These are phyloP conservation scores for Pisolithus sp. DNA, from an alignment of 768 basidiomycete genomes.

Conservation along the genomic window DNA sequence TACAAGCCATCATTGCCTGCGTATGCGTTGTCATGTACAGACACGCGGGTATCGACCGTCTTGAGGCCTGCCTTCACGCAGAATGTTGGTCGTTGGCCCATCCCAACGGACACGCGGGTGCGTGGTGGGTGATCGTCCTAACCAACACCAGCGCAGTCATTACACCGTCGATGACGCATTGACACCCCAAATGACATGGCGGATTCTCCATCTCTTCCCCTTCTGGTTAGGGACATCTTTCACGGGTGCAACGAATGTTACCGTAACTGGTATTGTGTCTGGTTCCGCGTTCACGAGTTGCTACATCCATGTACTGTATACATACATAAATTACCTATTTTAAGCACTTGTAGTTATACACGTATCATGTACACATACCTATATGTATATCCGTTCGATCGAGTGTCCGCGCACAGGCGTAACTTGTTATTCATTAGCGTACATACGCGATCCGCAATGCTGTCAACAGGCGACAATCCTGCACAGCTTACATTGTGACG, in stretches of 20 bases:
- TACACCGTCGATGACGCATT: too few relatives aligned
- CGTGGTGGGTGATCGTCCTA: constrained; percentile 1
- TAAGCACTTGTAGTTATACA: neutral
- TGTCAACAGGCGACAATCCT: too few relatives aligned
- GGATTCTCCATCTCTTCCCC: neutral
- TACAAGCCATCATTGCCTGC: constrained; percentile 27
- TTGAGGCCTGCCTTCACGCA: constrained; percentile 27
- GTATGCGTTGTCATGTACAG: constrained; percentile 27
- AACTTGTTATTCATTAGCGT: too few relatives aligned
- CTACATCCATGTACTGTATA: neutral
- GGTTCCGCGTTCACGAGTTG: neutral
- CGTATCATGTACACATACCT: neutral
- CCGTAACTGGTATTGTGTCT: neutral
- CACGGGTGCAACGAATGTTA: neutral
- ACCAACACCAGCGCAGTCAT: neutral
- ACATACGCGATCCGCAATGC: too few relatives aligned
- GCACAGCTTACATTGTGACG: neutral
- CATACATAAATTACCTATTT: neutral
- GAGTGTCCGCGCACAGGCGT: too few relatives aligned
- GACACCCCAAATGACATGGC: neutral
- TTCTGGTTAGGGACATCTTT: neutral
- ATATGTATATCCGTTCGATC: neutral
- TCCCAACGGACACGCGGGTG: constrained; percentile 5
- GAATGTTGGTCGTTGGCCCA: constrained; percentile 1
- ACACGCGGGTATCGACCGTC: constrained; percentile 29